These are phyloP conservation scores for Magnusiomyces suaveolens DNA, from an alignment of 1,139 yeast species.

Conservation along the genomic window DNA sequence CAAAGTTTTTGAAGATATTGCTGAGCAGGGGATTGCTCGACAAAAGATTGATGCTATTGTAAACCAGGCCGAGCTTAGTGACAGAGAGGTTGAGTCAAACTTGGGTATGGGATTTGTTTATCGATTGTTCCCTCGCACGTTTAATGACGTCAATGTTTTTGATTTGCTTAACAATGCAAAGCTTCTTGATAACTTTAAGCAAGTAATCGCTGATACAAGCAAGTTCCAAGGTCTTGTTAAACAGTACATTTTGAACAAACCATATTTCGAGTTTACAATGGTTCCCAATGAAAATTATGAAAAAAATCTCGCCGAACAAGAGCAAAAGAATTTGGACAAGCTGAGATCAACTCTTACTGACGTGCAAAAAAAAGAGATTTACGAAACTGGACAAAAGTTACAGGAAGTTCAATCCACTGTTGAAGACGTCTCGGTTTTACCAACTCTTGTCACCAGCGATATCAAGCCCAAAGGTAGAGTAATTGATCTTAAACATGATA, in stretches of 20 bases:
- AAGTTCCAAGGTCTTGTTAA: constrained; percentile 47
- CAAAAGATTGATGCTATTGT: constrained; percentile 71
- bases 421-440: constrained; percentile 72
- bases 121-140: constrained; percentile 73
- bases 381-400: constrained; percentile 49
- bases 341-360: constrained; percentile 42
- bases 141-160: constrained; percentile 66
- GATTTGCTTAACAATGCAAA: constrained; percentile 56
- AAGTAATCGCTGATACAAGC: constrained; percentile 51
- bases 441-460: constrained; percentile 64
- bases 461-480: constrained; percentile 51
- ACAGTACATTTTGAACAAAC: constrained; percentile 42
- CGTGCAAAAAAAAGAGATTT: constrained; percentile 50
- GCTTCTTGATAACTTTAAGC: constrained; percentile 49
- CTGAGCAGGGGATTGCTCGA: constrained; percentile 40
- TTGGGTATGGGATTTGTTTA: constrained; percentile 77
- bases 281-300: constrained; percentile 53
- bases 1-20: constrained; percentile 31
- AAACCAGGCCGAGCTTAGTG: constrained; percentile 75
- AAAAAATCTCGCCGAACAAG: constrained; percentile 43
- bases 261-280: constrained; percentile 68
- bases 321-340: constrained; percentile 41
- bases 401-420: constrained; percentile 53
- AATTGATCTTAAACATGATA: constrained; percentile 27
- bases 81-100: constrained; percentile 81